Evolutionary conservation across 75 land plant genomes (phyloP), one percentile per base, ranked within the genome.

Genomic region (Selaginella moellendorffii): DNA sequence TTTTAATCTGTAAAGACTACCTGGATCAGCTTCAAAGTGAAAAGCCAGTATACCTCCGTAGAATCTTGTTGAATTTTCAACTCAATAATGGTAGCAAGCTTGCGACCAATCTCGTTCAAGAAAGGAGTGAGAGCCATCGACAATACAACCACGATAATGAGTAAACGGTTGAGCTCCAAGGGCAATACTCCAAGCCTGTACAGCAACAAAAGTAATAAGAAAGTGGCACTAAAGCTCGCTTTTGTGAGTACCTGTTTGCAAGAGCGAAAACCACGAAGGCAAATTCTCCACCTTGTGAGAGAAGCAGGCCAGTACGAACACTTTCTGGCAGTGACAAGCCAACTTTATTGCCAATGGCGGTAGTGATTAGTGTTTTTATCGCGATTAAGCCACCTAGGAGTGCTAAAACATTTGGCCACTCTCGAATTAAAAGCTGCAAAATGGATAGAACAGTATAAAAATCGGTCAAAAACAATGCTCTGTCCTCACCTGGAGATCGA

Each of bases 381-480:
- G 67, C 80, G 61, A 89, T 83, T 31, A 93, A 72, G 29, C 98
- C 98, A 52, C 64, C 87, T 68, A 93, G 70, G 21, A 93, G 87
- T n/a, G 96, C 71, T 63, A 89, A 73, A 27, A 93, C 96, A 79
- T 93, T 89, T 30, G 98, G 90, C 98, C 98, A 93, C 68, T 93
- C 98, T 66, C 90, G 86, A 26, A 83, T 31, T 56, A 93, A 76
- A 23, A 93, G 81, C 98, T 93, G 84, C 78, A 81, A 36, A n/a
- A n/a, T n/a, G n/a, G n/a, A n/a, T n/a, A n/a, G n/a, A n/a, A n/a
- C n/a, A n/a, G n/a, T 36, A 36, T 14, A 36, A 36, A 5, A 36
- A 36, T n/a, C n/a, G n/a, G n/a, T n/a, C n/a, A n/a, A n/a, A n/a
- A n/a, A n/a, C n/a, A n/a, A n/a, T n/a, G n/a, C n/a, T n/a, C n/a